Evolutionary conservation across 306 rosid species (phyloP).

Genomic region (Corylus avellana): DNA sequence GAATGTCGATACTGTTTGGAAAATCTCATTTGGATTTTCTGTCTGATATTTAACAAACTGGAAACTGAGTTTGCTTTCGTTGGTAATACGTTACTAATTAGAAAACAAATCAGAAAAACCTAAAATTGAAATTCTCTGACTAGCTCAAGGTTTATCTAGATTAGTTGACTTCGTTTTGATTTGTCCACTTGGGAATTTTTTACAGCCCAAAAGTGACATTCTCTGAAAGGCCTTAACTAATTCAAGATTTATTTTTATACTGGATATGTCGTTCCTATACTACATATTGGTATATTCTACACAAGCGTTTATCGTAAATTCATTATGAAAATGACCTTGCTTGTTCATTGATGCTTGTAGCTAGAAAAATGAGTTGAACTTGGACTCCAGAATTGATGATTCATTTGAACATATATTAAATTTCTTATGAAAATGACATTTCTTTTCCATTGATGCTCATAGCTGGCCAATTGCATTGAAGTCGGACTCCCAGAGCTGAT

Average conservation of each 20-base stretch:
- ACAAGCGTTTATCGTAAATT: background rate
- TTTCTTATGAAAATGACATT: background rate
- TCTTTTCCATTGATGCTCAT: conserved; percentile 33
- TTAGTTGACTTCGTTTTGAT: too few relatives aligned
- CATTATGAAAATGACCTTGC: background rate
- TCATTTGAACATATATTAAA: background rate
- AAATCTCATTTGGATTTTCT: background rate
- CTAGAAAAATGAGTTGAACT: conserved; percentile 78
- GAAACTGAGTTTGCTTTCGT: background rate
- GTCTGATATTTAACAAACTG: background rate
- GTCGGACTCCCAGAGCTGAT: conserved; percentile 85
- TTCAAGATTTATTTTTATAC: background rate
- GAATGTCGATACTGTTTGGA: background rate
- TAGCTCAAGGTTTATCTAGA: too few relatives aligned
- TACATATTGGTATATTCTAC: too few relatives aligned
- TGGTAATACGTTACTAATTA: background rate
- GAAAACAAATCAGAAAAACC: too few relatives aligned
- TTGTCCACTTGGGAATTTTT: background rate
- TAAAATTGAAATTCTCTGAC: too few relatives aligned
- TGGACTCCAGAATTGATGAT: conserved; percentile 80
- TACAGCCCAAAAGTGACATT: background rate
- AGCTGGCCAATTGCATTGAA: conserved; percentile 88
- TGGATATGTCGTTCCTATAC: background rate
- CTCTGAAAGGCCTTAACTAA: background rate
- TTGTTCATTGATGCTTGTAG: conserved; percentile 45